Evolutionary conservation across 2,329 filamentous ascomycete genomes (phyloP), one percentile per base, ranked within the genome.

Genomic region (Sclerotinia glacialis): DNA sequence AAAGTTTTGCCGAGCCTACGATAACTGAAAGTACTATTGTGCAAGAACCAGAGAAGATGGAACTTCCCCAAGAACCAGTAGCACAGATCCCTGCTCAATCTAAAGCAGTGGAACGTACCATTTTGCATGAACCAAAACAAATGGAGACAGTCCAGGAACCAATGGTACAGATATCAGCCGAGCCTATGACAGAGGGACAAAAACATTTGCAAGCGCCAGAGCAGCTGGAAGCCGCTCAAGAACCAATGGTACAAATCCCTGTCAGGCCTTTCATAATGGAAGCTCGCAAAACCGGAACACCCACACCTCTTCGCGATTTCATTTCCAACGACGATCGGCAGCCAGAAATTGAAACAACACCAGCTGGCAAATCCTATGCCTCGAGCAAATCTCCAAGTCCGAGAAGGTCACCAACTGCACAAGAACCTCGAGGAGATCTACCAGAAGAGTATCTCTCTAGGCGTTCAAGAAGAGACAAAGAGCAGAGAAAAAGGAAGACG

Each of bases 381-480:
- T 59, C 46, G 26, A 52, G 44, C 18, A 34, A n/a, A 5, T 31
- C 49, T 40, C 26, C 37, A 21, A 66, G 64, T 6, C 64, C 55
- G 14, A 46, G 34, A 52, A 37, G 44, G 21, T 52, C 55, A 46
- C 26, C 64, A 46, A 21, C 44, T 42, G 44, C 65, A 52, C 28
- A 46, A 14, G 67, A 69, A 53, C 42, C 64, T 40, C 50, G 26
- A 49, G 65, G 58, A 26, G 63, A 70, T 42, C 40, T 61, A 46
- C 37, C 67, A 42, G 66, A 70, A 5, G 67, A 68, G 14, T 65
- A 67, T 50, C n/a, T 66, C 44, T 42, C 56, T 37, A 26, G 53
- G 31, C 69, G 60, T 14, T 65, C 67, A 18, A 71, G 70, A 66
- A 70, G 68, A 60, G 66, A 68, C 31, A 69, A 68, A 6, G 69